Base-by-base conservation (phyloP, 2,329 filamentous ascomycete species). In the Calonectria henricotiae region DNA sequence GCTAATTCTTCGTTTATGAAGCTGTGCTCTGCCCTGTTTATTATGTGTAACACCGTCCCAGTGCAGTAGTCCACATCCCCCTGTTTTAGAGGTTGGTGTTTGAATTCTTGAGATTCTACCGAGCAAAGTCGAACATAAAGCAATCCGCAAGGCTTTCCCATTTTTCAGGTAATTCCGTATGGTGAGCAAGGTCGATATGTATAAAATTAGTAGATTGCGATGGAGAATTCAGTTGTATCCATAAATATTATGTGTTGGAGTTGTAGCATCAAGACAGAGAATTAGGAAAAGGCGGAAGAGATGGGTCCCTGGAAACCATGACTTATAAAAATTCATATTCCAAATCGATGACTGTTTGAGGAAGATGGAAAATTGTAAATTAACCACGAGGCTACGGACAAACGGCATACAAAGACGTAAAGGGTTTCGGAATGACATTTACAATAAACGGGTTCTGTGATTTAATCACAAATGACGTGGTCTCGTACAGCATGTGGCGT, bases 1-100 rank as follows among this genome's bases (percentile, higher is more conserved):
- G 46, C 15, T 5, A 46, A 3, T 0, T 23, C 30, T 30, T 54
- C 55, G 1, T 41, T 37, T 30, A 69, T 69, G 23, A 55, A 69
- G n/a, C 62, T 69, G 46, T 62, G 37, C n/a, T 66, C 43, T 30
- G 62, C 62, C 17, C 46, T 55, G 37, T 62, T 66, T 58, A 47
- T 39, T 17, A 69, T 55, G 37, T 69, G 55, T 13, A 62, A 46
- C 6, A 66, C 67, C 1, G 67, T 54, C 3, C 25, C 62, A 0
- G 13, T 7, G 13, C 46, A 17, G 20, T 39, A 30, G 17, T 5
- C 30, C 13, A 58, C 7, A n/a, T 30, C 32, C 5, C n/a, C 41
- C 8, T 12, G 23, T 43, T 54, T 39, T 43, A 11, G 23, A n/a
- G 23, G 5, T 39, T 25, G 43, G 17, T 17, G 12, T 46, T 43